A percentile compares a stretch with the other conserved stretches of the same genome.
Conservation (phyloP, 352 stramenopile species). For the Chrysophaeum taylorii region DNA sequence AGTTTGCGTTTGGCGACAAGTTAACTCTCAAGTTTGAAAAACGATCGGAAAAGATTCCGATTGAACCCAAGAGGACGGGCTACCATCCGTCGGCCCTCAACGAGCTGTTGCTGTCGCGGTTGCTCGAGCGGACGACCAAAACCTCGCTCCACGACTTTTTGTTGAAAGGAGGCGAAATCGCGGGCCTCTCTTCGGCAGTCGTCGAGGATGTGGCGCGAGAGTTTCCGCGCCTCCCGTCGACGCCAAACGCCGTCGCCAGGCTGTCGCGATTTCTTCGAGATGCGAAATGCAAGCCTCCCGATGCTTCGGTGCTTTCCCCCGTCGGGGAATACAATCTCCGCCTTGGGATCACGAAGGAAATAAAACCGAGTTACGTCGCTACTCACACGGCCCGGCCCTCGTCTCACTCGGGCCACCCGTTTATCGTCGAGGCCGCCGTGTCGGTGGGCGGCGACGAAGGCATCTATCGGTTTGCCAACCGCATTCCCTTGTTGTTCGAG, state of each 20-base stretch:
- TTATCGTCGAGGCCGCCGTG: constrained; percentile 71
- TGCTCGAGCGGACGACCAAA: constrained; percentile 23
- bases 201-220: constrained; percentile 2
- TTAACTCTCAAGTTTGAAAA: constrained; percentile 29
- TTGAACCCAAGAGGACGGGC: constrained; percentile 33
- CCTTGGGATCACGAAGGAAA: constrained; percentile 66
- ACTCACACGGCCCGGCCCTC: constrained; percentile 51
- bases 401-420: constrained; percentile 65
- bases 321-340: constrained; percentile 78
- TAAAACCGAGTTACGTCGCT: constrained; percentile 52
- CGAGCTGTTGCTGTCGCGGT: constrained; percentile 37
- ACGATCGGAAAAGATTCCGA: constrained; percentile 30
- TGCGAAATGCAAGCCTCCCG: constrained; percentile 56
- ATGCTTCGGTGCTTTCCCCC: constrained; percentile 56
- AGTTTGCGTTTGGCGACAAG: constrained; percentile 39
- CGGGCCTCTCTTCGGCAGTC: constrained; percentile 13
- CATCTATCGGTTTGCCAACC: constrained; percentile 70
- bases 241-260: background rate
- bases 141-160: background rate
- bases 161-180: constrained; percentile 9
- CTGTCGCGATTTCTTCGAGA: constrained; percentile 4
- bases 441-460: constrained; percentile 57
- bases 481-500: constrained; percentile 73
- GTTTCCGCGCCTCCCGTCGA: background rate
- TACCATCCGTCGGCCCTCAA: constrained; percentile 38